Evolutionary conservation across 169 alveolate species (phyloP), one percentile per base, ranked within the genome.

Genomic region (Theileria annulata): DNA sequence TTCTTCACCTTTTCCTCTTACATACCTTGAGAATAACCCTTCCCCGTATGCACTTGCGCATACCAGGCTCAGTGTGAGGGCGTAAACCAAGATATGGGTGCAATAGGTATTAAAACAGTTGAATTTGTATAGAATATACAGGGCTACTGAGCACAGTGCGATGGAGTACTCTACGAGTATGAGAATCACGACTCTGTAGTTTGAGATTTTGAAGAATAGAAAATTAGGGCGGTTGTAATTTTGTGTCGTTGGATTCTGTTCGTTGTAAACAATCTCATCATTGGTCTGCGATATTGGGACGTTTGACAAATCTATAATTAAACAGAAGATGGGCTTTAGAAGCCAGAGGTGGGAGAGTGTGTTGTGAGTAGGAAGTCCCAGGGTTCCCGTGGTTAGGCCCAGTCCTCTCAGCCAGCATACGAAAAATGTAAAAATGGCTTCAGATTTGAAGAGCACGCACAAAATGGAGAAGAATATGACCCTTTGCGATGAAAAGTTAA

Each of bases 11-110:
- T 70, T 75, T 31, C 85, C 58, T 71, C 67, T 78, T 42, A 69
- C 79, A 42, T 82, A 82, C 28, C 86, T 62, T 48, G 81, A 82
- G 71, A 82, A 82, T 19, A 54, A 64, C n/a, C 85, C 86, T 31
- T 82, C 89, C 15, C 78, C 71, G 66, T 56, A 71, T 1, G 86
- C 69, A 19, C 77, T 73, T 13, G 89, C 33, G 28, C 62, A 72
- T 21, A 72, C 77, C 23, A 72, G 63, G 42, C 69, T 42, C 25
- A 72, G 56, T 37, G 47, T 35, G 31, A 28, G 62, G 28, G 59
- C 28, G 30, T 42, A 35, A n/a, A 25, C 33, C 63, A 49, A 31
- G 25, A 58, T 37, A 33, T 68, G 4, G 0, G 63, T 68, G 17
- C 30, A 31, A 19, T 25, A 49, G 21, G 35, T 72, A 78, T 58